Evolutionary conservation across 768 basidiomycete genomes (phyloP), one percentile per base, ranked within the genome.

Genomic region (Russula vinacea): DNA sequence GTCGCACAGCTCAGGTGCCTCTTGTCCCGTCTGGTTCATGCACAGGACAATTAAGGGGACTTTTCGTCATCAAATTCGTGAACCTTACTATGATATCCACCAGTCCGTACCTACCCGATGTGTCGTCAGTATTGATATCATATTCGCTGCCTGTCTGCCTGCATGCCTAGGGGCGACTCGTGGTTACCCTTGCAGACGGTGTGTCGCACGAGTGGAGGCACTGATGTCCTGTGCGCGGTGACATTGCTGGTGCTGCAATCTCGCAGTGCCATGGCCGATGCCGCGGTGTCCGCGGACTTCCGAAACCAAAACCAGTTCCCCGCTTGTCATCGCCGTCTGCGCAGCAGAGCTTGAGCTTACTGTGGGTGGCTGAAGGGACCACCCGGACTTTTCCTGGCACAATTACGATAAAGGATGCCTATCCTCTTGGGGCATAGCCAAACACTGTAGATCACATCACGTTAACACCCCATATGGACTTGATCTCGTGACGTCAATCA

Each of bases 381-480:
- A 35, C 35, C 35, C 33, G 5, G 33, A 33, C 49, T 5, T 45
- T 53, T 32, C 40, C 39, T 45, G 33, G 19, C 17, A 11, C 45
- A 42, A 35, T 54, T 53, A 37, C 42, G 60, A 24, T 40, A 61
- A 37, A 44, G 42, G 8, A 22, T 33, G 17, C 4, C 22, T 54
- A 49, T 56, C 54, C 54, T 49, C 37, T 39, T 62, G 54, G 22
- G 61, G 61, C 29, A 49, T 56, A 62, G 54, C 37, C 17, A 47
- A 8, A 29, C n/a, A 29, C 19, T 10, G 51, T n/a, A 50, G 26
- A 32, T 62, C 54, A 39, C 35, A 29, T 35, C 47, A 55, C 53
- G 60, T 39, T 49, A 56, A 40, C 54, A 56, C 26, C 29, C 45
- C 37, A 32, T n/a, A 8, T 49, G 37, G 37, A 55, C 19, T 55